Conservation (phyloP, 2,329 filamentous ascomycete genomes). For the Calycina marina region DNA sequence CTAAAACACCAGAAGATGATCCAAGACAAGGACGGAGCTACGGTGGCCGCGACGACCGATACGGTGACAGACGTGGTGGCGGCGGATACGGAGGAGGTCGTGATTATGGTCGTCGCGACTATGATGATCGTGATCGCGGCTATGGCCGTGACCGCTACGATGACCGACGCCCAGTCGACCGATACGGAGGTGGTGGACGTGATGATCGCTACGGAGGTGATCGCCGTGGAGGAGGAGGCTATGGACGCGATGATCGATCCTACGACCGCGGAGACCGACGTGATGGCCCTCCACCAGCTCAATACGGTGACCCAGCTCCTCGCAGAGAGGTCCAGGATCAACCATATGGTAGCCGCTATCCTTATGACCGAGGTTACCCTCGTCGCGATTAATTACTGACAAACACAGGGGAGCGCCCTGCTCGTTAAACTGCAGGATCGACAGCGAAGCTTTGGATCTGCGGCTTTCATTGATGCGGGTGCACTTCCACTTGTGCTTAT, state of each 20-base stretch:
- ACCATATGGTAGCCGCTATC: constrained; percentile 27
- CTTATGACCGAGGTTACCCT: constrained; percentile 22
- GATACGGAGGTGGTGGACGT: constrained; percentile 14
- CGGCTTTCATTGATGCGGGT: constrained; percentile 24
- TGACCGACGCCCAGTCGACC: constrained; percentile 18
- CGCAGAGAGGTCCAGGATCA: constrained; percentile 28
- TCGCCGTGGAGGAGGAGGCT: constrained; percentile 25
- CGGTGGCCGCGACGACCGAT: constrained; percentile 27
- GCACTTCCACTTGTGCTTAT: constrained; percentile 20
- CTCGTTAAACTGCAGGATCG: constrained; percentile 24
- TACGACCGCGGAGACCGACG: constrained; percentile 33
- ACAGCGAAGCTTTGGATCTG: constrained; percentile 23
- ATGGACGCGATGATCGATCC: constrained; percentile 28
- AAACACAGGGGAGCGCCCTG: constrained; percentile 23
- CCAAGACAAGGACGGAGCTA: constrained; percentile 30
- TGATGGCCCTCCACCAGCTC: constrained; percentile 25
- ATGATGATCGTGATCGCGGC: constrained; percentile 28
- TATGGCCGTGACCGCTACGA: constrained; percentile 21
- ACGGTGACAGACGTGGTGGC: constrained; percentile 31
- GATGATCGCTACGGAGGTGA: constrained; percentile 30
- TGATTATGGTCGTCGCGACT: constrained; percentile 24
- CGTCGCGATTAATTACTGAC: constrained; percentile 25
- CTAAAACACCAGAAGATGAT: constrained; percentile 33
- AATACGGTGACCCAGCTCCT: constrained; percentile 29
- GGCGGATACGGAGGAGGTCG: constrained; percentile 15